A percentile compares a stretch with the other conserved stretches of the same genome.
Evolutionary conservation across 148 eudicot genomes (phyloP).

Genomic region (Vaccinium vitisidaea): DNA sequence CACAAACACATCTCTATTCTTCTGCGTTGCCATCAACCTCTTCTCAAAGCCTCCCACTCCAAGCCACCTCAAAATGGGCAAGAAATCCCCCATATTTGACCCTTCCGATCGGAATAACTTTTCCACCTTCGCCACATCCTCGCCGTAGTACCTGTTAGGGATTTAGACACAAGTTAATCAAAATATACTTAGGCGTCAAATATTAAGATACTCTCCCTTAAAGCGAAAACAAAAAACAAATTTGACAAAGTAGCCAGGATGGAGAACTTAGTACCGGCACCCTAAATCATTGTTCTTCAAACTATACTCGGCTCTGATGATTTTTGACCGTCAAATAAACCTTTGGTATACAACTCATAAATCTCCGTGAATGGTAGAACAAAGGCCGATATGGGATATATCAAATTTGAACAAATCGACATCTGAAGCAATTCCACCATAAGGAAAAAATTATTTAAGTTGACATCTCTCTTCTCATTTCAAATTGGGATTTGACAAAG

Average conservation of each 20-base stretch:
- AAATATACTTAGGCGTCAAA: background rate
- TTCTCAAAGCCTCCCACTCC: conserved; percentile 20
- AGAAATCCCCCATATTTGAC: conserved; percentile 26
- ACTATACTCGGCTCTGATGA: background rate
- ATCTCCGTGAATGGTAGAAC: background rate
- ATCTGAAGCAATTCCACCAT: background rate
- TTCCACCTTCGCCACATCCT: conserved; percentile 20
- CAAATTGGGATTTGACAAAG: background rate
- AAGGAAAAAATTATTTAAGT: background rate
- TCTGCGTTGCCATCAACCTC: background rate
- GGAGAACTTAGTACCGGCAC: background rate
- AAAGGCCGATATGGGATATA: background rate
- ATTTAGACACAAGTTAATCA: background rate
- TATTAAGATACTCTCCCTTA: background rate
- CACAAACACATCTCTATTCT: conserved; percentile 26
- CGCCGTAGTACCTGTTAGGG: conserved; percentile 7
- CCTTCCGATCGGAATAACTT: conserved; percentile 16
- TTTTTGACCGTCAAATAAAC: background rate
- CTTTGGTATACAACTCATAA: background rate
- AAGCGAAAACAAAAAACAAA: background rate
- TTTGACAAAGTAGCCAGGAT: background rate
- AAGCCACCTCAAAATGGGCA: conserved; percentile 28
- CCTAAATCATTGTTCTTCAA: background rate
- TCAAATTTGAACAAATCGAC: background rate
- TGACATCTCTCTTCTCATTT: background rate